phyloP scores from a whole-genome alignment of 2,329 filamentous ascomycete species.

The Botrytis galanthina region DNA sequence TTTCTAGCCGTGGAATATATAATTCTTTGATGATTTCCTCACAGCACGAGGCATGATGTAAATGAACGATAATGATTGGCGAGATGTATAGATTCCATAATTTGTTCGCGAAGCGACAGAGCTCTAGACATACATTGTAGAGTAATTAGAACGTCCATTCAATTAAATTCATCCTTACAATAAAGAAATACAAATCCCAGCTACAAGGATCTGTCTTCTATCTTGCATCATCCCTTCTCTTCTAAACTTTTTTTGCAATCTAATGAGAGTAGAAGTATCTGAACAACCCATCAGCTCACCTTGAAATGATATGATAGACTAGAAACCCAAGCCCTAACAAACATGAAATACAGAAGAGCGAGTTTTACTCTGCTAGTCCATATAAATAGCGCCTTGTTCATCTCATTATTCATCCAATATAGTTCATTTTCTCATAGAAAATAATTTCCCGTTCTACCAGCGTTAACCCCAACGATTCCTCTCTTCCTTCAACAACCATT shows the following conservation, averaged over 20 bases:
- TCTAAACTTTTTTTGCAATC: neutral
- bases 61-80: neutral
- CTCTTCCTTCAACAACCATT: neutral
- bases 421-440: too few relatives aligned
- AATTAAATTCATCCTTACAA: neutral
- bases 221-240: neutral
- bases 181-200: neutral
- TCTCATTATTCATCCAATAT: rapidly evolving
- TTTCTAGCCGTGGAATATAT: neutral
- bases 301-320: neutral
- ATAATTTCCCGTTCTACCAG: neutral
- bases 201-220: neutral
- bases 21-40: rapidly evolving
- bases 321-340: neutral
- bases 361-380: neutral
- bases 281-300: neutral
- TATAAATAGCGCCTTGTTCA: too few relatives aligned
- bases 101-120: too few relatives aligned
- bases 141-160: neutral
- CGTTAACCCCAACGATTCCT: neutral
- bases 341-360: neutral
- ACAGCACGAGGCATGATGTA: neutral
- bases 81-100: neutral
- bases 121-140: neutral
- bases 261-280: neutral